Percentiles rank a stretch among this genome's conserved stretches.
Evolutionary conservation across 306 rosid genomes (phyloP).

Genomic region (Potentilla sterilis): DNA sequence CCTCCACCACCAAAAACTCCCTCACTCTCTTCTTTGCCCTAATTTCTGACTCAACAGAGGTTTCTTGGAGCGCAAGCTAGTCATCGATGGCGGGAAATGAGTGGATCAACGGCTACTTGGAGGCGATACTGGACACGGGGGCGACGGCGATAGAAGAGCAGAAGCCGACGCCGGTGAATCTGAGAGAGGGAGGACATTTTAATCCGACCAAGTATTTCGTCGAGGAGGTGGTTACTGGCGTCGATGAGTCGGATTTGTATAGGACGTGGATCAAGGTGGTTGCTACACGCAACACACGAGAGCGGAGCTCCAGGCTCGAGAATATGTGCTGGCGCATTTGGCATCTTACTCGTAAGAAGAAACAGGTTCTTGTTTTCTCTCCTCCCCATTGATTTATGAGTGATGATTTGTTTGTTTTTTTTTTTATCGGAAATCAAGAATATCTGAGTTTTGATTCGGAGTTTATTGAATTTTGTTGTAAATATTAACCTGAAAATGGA

Average conservation of each 20-base stretch:
- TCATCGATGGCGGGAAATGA: conserved; percentile 80
- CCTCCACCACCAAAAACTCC: neutral
- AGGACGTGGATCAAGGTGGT: conserved; percentile 96
- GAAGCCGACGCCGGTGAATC: conserved; percentile 49
- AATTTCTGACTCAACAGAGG: neutral
- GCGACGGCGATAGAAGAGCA: conserved; percentile 77
- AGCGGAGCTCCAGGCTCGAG: conserved; percentile 88
- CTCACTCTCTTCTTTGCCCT: neutral
- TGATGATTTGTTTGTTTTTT: neutral
- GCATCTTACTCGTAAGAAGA: conserved; percentile 93
- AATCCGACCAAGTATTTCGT: conserved; percentile 89
- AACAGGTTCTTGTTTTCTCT: conserved; percentile 41
- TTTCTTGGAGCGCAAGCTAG: conserved; percentile 6
- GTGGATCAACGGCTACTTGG: conserved; percentile 92
- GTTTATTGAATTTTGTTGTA: too few relatives aligned
- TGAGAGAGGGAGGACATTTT: conserved; percentile 61
- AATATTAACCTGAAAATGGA: too few relatives aligned
- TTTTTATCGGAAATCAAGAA: neutral
- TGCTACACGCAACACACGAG: conserved; percentile 87
- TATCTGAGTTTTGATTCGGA: neutral
- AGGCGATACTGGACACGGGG: conserved; percentile 77
- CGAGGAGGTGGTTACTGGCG: conserved; percentile 86
- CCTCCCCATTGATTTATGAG: too few relatives aligned
- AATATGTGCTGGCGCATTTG: conserved; percentile 99
- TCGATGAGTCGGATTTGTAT: conserved; percentile 83